Conservation (phyloP, 495 filamentous ascomycete genomes). For the Ramalina peruviana region DNA sequence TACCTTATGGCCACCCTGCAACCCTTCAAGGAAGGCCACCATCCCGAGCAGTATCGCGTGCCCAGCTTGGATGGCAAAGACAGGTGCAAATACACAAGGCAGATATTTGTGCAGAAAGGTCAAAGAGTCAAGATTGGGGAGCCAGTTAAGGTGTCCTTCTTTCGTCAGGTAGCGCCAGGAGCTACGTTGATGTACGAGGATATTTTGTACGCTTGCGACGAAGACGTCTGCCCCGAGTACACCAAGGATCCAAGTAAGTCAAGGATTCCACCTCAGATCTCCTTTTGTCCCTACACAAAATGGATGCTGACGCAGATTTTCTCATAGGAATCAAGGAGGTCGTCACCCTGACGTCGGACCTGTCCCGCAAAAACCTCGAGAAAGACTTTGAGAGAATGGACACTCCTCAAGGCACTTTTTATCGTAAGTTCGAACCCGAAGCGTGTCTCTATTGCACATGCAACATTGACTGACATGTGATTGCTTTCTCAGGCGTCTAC, state of each 20-base stretch:
- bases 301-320: not conserved
- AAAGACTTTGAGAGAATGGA: constrained; percentile 99
- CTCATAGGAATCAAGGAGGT: constrained; percentile 91
- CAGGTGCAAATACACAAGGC: constrained; percentile 94
- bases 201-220: constrained; percentile 94
- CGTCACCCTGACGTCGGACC: constrained; percentile 90
- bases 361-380: constrained; percentile 95
- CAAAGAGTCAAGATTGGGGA: constrained; percentile 98
- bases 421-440: constrained; percentile 36
- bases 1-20: constrained; percentile 99
- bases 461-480: not conserved
- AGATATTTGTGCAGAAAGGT: constrained; percentile 98
- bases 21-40: constrained; percentile 97
- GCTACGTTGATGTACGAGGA: constrained; percentile 99
- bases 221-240: constrained; percentile 96
- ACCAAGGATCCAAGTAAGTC: constrained; percentile 97
- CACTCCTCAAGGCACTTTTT: constrained; percentile 95
- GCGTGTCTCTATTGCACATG: not conserved
- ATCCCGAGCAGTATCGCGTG: constrained; percentile 94
- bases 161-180: constrained; percentile 92
- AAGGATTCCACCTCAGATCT: constrained; percentile 16
- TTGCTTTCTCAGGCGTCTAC: constrained; percentile 29
- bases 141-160: constrained; percentile 97
- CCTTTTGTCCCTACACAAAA: not conserved
- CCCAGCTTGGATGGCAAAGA: constrained; percentile 94